Evolutionary conservation across 257 asterid species (phyloP), one percentile per base, ranked within the genome.

Genomic region (Buddleja alternifolia): DNA sequence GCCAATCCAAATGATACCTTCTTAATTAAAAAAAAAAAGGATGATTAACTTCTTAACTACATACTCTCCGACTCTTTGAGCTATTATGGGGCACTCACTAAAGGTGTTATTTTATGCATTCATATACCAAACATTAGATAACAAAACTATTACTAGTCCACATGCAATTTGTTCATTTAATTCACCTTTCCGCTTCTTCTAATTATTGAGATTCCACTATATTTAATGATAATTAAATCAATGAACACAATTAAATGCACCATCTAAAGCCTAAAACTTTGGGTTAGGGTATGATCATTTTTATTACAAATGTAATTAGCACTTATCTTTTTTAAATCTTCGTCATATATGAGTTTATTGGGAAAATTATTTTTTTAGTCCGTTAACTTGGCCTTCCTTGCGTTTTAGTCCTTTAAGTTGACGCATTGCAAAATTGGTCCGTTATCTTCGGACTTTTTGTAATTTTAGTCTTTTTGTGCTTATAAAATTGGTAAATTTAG

Each of bases 241-340:
- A 16, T 46, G 12, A 46, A 14, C 20, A 46, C 20, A 61, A 17
- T 11, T 60, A 7, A 21, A 36, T 61, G 36, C 51, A 19, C 16
- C 6, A 37, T 41, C 36, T 60, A 52, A 66, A 48, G 32, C 72
- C 72, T 15, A 46, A 53, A 51, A 51, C 11, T 66, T 51, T 36
- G 71, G 71, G 39, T 53, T 53, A 48, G 60, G 47, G 34, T 51
- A 29, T 45, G 6, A 46, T 17, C 70, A 48, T 64, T 45, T 16
- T 64, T 32, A 48, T 47, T 15, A 48, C 61, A 10, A 39, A 65
- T 25, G 7, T 46, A 63, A 10, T 48, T 23, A 11, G 15, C 32
- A 14, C 45, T 39, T 39, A 17, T n/a, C n/a, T n/a, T n/a, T n/a
- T n/a, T n/a, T n/a, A n/a, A n/a, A n/a, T n/a, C n/a, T n/a, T n/a